These are phyloP conservation scores for Boletus rufocinnamomeus DNA, from an alignment of 768 basidiomycete species.

Conservation along the genomic window DNA sequence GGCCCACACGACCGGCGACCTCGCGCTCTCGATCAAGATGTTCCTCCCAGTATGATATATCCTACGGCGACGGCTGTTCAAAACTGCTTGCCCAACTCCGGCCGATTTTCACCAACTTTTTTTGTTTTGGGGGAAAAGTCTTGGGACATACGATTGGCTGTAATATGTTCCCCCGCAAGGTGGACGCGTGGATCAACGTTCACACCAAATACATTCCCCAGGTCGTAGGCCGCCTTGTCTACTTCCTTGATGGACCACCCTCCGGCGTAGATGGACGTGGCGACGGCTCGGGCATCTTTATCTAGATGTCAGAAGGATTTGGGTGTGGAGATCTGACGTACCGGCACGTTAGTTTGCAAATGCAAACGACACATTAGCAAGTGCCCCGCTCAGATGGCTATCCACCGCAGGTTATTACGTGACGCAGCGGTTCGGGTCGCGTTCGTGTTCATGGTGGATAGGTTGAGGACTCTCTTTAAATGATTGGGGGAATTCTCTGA, in stretches of 20 bases:
- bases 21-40: conserved; percentile 75
- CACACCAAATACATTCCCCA: neutral
- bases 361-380: neutral
- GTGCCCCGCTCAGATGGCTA: neutral
- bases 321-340: neutral
- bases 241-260: neutral
- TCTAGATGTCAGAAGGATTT: neutral
- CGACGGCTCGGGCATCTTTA: neutral
- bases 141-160: neutral
- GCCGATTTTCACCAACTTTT: too few species aligned
- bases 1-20: conserved; percentile 75
- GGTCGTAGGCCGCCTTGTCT: neutral
- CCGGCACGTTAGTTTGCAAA: neutral
- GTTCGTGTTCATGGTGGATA: neutral
- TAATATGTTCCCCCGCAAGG: too few species aligned
- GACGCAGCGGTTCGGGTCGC: neutral
- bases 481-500: neutral
- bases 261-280: neutral
- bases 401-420: neutral
- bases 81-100: neutral
- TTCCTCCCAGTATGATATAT: conserved; percentile 45
- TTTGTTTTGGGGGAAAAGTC: neutral
- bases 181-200: neutral
- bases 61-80: neutral
- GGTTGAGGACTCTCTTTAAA: neutral